These are phyloP conservation scores for Arthrobotrys musiformis DNA, from an alignment of 2,329 filamentous ascomycete species.

Conservation along the genomic window DNA sequence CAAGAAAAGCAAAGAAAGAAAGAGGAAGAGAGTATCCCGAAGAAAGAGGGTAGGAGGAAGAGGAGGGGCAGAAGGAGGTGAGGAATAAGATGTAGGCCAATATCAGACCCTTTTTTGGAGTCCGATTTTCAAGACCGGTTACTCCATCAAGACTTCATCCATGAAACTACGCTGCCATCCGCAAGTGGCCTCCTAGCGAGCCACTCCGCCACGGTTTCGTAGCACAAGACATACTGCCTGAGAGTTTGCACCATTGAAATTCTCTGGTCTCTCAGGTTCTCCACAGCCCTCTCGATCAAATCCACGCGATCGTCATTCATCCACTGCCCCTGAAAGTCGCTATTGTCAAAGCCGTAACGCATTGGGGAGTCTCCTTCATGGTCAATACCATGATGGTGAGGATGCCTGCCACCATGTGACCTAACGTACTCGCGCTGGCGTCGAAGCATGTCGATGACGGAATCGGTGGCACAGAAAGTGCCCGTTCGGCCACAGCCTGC, in stretches of 20 bases:
- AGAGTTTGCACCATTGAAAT: constrained; percentile 97
- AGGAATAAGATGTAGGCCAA: background rate
- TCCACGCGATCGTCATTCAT: constrained; percentile 77
- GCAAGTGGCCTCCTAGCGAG: constrained; percentile 64
- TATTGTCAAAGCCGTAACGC: constrained; percentile 56
- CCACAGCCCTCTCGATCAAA: constrained; percentile 84
- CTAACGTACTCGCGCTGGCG: constrained; percentile 70
- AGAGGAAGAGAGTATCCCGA: constrained; percentile 3
- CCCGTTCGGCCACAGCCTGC: constrained; percentile 95
- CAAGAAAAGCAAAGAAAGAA: background rate
- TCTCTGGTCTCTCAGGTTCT: constrained; percentile 87
- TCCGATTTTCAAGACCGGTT: background rate
- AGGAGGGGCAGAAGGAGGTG: no score
- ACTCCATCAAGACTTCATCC: constrained; percentile 42
- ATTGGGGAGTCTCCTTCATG: constrained; percentile 59
- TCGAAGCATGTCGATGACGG: constrained; percentile 95
- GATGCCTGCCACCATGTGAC: constrained; percentile 39
- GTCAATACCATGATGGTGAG: constrained; percentile 57
- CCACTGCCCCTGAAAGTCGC: constrained; percentile 70
- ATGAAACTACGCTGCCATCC: constrained; percentile 34
- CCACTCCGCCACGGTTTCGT: constrained; percentile 95
- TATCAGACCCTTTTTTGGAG: background rate
- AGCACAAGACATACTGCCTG: constrained; percentile 93
- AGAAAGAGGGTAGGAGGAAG: no score
- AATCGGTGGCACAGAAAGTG: constrained; percentile 95